Conservation (phyloP, 768 basidiomycete genomes). For the Boletus reticulatus region DNA sequence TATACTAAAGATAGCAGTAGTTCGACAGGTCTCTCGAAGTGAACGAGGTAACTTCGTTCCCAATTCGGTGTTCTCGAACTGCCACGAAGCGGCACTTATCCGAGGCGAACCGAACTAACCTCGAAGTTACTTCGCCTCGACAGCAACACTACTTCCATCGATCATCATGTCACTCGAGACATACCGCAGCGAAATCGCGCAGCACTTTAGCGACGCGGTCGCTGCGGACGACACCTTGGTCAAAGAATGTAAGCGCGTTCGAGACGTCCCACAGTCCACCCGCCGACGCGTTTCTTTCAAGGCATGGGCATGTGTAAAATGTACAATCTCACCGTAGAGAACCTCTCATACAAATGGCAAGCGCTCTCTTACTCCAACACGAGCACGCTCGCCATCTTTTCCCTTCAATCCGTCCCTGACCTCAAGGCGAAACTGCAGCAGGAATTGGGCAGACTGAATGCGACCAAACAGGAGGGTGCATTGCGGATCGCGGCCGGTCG, state of each 20-base stretch:
- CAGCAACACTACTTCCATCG: not conserved
- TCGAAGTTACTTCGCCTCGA: too few relatives aligned
- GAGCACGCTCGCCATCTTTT: conserved; percentile 45
- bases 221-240: conserved; percentile 43
- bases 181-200: conserved; percentile 21
- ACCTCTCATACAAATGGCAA: conserved; percentile 69
- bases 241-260: conserved; percentile 47
- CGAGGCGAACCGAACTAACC: too few relatives aligned
- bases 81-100: too few relatives aligned
- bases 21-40: too few relatives aligned
- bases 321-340: conserved; percentile 51
- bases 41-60: too few relatives aligned
- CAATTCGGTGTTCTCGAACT: too few relatives aligned
- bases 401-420: conserved; percentile 44
- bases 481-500: conserved; percentile 18
- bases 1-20: too few relatives aligned
- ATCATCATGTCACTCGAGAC: conserved; percentile 22
- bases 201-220: conserved; percentile 27
- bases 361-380: conserved; percentile 39
- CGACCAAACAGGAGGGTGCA: conserved; percentile 33
- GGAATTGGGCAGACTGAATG: conserved; percentile 25
- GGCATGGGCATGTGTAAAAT: conserved; percentile 64
- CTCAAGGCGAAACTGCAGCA: conserved; percentile 45
- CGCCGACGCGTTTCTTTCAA: conserved; percentile 29
- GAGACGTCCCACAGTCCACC: not conserved